Base-by-base conservation (phyloP, 2,329 filamentous ascomycete genomes). In the Dothideomycetes sp. region DNA sequence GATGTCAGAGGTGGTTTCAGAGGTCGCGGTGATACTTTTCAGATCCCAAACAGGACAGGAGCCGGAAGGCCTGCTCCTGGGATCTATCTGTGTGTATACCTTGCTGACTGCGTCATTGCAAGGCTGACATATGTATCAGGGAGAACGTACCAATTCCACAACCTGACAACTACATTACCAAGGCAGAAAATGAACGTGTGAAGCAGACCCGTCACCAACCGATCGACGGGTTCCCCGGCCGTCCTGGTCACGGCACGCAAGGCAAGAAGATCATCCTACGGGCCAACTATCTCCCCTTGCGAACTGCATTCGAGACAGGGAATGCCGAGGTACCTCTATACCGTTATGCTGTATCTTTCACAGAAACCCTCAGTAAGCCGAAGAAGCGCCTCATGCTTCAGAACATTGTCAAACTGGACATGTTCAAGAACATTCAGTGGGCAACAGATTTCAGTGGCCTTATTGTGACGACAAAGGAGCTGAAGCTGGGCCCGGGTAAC, bases 321-420 rank as follows among this genome's bases (percentile, higher is more conserved):
- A 55, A 42, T 40, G 35, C 29, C 12, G 43, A 44, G 10, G 31
- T 53, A 7, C 39, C 45, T 2, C 47, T 70, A 2, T 63, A 54
- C 40, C 59, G 63, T 3, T 70, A 72, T 42, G 55, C 58, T 22
- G 46, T 71, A 15, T 38, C 42, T 44, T 4, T 54, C 47, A 52
- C 60, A 16, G 49, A 53, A n/a, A 48, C 54, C 3, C 31, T 53
- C 18, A 52, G 53, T 31, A 65, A 63, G 38, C 60, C 60, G 24
- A 72, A 68, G 52, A 66, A 60, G 27, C 61, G 62, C 31, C 64
- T 65, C 4, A 56, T 75, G 4, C 57, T 77, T 12, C 54, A 68
- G 12, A 49, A 70, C 16, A 48, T 77, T 1, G 36, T 66, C 5
- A 37, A 51, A n/a, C 44, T 51, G 2, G 40, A 48, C 0, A 52